A percentile compares a stretch with the other conserved stretches of the same genome.
These are phyloP conservation scores for Hemileccinum rubropunctum DNA, from an alignment of 768 basidiomycete species.

Conservation along the genomic window DNA sequence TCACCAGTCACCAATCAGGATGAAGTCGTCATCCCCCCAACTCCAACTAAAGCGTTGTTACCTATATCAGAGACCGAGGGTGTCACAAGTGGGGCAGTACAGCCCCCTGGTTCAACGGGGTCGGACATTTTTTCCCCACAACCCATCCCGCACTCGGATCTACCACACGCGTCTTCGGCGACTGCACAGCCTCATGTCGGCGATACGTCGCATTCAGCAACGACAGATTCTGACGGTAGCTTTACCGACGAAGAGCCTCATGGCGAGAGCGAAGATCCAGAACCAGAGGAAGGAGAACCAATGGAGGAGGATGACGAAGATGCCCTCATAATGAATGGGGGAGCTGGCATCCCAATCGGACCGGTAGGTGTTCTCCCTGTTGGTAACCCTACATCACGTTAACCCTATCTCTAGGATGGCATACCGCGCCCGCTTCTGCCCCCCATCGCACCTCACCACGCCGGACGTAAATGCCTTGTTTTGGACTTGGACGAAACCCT, in stretches of 20 bases:
- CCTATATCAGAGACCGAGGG: conserved; percentile 81
- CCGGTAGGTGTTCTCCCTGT: conserved; percentile 57
- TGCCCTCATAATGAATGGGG: conserved; percentile 83
- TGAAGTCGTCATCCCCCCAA: conserved; percentile 45
- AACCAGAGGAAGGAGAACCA: conserved; percentile 56
- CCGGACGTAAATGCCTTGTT: conserved; percentile 91
- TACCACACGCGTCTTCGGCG: conserved; percentile 21
- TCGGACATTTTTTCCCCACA: conserved; percentile 31
- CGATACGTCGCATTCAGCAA: conserved; percentile 30
- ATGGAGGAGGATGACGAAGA: conserved; percentile 86
- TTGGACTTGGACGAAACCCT: conserved; percentile 97
- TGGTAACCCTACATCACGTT: conserved; percentile 1
- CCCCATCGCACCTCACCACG: conserved; percentile 74
- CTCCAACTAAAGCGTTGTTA: conserved; percentile 42
- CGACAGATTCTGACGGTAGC: conserved; percentile 35
- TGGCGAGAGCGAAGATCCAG: conserved; percentile 65
- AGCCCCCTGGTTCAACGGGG: conserved; percentile 83
- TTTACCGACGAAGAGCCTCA: conserved; percentile 65
- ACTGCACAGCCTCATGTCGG: conserved; percentile 28
- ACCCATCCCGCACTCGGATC: conserved; percentile 22
- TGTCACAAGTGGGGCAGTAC: conserved; percentile 88
- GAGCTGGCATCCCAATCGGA: conserved; percentile 92
- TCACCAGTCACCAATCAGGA: conserved; percentile 26
- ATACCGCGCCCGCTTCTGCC: conserved; percentile 84
- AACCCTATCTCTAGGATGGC: conserved; percentile 62